phyloP scores from a whole-genome alignment of 1,139 yeast species.

The Suhomyces taliae region DNA sequence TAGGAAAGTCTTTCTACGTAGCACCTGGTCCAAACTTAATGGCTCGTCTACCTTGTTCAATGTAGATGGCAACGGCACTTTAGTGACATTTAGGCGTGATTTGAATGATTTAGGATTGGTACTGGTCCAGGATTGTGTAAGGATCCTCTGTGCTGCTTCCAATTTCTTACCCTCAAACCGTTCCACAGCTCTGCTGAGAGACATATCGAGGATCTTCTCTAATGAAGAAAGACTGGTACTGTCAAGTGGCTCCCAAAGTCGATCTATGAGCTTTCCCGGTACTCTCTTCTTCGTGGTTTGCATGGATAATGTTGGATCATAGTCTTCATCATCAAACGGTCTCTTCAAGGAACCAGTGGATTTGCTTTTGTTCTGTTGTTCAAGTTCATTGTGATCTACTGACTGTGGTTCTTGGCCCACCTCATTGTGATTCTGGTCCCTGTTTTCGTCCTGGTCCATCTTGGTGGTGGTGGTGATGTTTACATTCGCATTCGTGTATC shows the following conservation, averaged over 20 bases:
- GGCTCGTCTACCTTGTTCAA: slow-evolving; percentile 28
- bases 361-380: too few relatives aligned
- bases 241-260: slow-evolving; percentile 37
- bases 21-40: slow-evolving; percentile 33
- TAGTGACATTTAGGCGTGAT: slow-evolving; percentile 33
- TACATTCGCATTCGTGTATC: too few relatives aligned
- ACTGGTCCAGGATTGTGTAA: slow-evolving; percentile 35
- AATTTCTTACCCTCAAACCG: slow-evolving; percentile 24
- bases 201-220: slow-evolving; percentile 30
- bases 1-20: slow-evolving; percentile 29
- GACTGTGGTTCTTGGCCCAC: too few relatives aligned
- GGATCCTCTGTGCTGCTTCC: slow-evolving; percentile 28
- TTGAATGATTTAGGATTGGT: slow-evolving; percentile 28
- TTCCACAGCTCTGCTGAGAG: slow-evolving; percentile 33
- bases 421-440: too few relatives aligned
- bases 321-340: neutral
- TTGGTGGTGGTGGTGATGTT: too few relatives aligned
- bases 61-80: slow-evolving; percentile 32
- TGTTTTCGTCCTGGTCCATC: too few relatives aligned
- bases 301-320: slow-evolving; percentile 1
- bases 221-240: slow-evolving; percentile 21
- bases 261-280: slow-evolving; percentile 33
- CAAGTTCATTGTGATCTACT: too few relatives aligned
- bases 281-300: slow-evolving; percentile 23
- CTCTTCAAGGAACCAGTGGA: too few relatives aligned